Evolutionary conservation across 306 rosid species (phyloP), one percentile per base, ranked within the genome.

Genomic region (Cucurbita pepo): DNA sequence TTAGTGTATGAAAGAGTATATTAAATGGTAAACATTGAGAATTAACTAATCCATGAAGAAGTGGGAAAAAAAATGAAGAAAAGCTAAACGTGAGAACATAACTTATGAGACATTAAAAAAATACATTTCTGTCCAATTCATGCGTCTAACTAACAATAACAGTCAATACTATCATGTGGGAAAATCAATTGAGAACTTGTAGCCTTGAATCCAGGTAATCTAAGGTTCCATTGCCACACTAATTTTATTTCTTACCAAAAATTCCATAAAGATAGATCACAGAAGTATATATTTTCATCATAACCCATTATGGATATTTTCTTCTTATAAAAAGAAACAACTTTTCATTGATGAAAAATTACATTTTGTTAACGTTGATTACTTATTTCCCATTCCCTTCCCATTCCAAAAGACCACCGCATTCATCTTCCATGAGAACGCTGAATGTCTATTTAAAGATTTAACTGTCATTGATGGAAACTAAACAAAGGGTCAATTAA

Each of bases 1-100:
- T 74, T 37, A 79, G 73, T 55, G 79, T 57, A 71, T 53, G 36
- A 71, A 45, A 71, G 56, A 53, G 34, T 36, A 51, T 71, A 37
- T 53, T 55, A n/a, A 71, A 19, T 5, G 19, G 52, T 8, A 38
- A 71, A 55, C 57, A 53, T 16, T 2, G 37, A 15, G 57, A 47
- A 69, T 69, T 19, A 48, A 67, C 13, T 47, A 51, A 66, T 21
- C 12, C 45, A 66, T 19, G 55, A 44, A 21, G 54, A 6, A 54
- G 45, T 45, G 40, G 5, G 16, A 52, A 22, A 9, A 22, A 9
- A 69, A 11, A 50, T 48, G 16, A 34, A 25, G n/a, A 34, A 69
- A 36, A 51, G 37, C 40, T 69, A 14, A 25, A 15, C 59, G 16
- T 6, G 15, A 25, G 25, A 69, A 30, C 58, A 69, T 13, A 51